Base-by-base conservation (phyloP, 352 stramenopile genomes). In the Globisporangium emineosum region DNA sequence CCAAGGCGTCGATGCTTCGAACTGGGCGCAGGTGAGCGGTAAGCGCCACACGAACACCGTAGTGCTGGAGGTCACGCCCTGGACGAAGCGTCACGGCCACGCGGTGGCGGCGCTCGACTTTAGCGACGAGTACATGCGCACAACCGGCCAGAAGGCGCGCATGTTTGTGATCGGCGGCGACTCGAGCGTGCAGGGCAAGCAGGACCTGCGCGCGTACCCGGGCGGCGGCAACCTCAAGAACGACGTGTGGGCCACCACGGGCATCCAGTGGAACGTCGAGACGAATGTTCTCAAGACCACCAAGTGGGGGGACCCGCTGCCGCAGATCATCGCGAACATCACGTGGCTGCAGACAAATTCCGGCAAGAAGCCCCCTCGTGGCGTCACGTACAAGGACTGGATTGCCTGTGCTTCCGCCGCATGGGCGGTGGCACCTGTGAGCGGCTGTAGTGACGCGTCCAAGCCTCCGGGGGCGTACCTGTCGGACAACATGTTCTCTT, bases 401-500 rank as follows among this genome's bases (percentile, higher is more conserved):
- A 90, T 86, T 37, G 70, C 79, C 17, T 92, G 83, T 58, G 78
- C 82, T 5, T 60, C 73, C 3, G 80, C 78, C 3, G 54, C 79
- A 0, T 92, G 81, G 83, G 76, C 78, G 19, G 64, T 79, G 3
- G 64, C 67, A 2, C 76, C 77, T n/a, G 72, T 80, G 9, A 68
- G 54, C 0, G 78, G 77, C 8, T 92, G 83, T 30, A 72, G 84
- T 29, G 83, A 92, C 57, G 76, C 81, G 12, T 85, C 77, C 2
- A 67, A 74, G 54, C 73, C 83, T 0, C 83, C 83, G 1, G 83
- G 83, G 2, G 70, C 79, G 30, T 92, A 92, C 54, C 43, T 92
- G 19, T 77, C 83, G 3, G 81, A 92, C 57, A 89, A 86, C 49
- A 92, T 92, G 83, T 92, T 89, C 37, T 90, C 79, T 32, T 81